These are phyloP conservation scores for Jatropha podagrica DNA, from an alignment of 441 rosid genomes.

Conservation along the genomic window DNA sequence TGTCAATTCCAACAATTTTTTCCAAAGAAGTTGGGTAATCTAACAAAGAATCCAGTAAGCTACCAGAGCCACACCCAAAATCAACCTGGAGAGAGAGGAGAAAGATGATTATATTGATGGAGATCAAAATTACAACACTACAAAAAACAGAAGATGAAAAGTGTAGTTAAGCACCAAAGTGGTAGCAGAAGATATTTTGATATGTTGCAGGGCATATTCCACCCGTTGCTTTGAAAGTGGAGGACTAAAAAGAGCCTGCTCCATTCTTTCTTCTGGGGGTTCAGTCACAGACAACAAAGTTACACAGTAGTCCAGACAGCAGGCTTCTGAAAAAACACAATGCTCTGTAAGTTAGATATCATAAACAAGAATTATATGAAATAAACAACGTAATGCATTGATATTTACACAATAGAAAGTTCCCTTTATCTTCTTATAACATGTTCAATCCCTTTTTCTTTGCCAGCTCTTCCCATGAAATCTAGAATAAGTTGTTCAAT, in stretches of 20 bases:
- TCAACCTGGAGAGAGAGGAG: conserved; percentile 57
- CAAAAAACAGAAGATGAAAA: conserved; percentile 11
- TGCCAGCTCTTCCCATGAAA: not conserved
- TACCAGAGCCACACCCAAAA: conserved; percentile 96
- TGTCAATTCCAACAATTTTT: conserved; percentile 79
- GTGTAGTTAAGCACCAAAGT: conserved; percentile 53
- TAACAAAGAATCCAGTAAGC: conserved; percentile 79
- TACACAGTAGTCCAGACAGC: conserved; percentile 51
- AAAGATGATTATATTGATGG: conserved; percentile 8
- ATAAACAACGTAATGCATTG: not conserved
- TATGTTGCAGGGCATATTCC: conserved; percentile 84
- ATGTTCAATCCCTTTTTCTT: not conserved
- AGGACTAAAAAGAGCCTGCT: conserved; percentile 92
- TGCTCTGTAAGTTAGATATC: conserved; percentile 13
- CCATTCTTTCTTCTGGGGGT: conserved; percentile 95
- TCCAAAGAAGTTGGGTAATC: conserved; percentile 74
- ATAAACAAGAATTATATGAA: conserved; percentile 8
- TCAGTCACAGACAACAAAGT: conserved; percentile 64
- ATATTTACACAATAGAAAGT: not conserved
- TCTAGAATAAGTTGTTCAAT: not conserved
- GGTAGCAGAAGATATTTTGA: conserved; percentile 66
- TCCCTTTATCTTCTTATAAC: not conserved
- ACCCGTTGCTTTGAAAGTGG: conserved; percentile 95
- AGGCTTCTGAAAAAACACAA: conserved; percentile 39
- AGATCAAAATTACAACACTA: conserved; percentile 21